Base-by-base conservation (phyloP, 176 grass and related monocot species). In the Oryza glaberrima region DNA sequence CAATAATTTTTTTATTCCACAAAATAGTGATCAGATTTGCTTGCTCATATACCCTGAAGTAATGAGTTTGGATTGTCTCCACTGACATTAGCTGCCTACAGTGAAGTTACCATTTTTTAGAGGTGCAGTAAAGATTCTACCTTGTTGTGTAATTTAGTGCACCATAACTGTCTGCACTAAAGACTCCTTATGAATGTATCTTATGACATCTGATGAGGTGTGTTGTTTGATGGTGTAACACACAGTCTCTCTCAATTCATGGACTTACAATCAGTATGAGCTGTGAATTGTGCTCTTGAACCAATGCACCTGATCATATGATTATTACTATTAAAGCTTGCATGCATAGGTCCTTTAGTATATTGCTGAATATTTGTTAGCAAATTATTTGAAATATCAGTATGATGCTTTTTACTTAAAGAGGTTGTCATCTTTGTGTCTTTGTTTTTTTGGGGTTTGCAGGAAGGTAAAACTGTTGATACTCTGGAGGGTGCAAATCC, bases 401-500 rank as follows among this genome's bases (percentile, higher is more conserved):
- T 45, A 67, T 68, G 32, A 63, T 67, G 28, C 58, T 83, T 66
- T 72, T 49, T 80, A 77, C 14, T 14, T 82, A 64, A 64, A 67
- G 41, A 70, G 9, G 12, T 67, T 40, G 25, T 47, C 61, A 47
- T 49, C 14, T 65, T 51, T 65, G 32, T 65, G 34, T 68, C 56
- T 17, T 15, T 38, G 36, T 38, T 7, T 69, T 74, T 17, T 88
- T 81, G 40, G 40, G 75, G 49, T 32, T 90, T 81, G 34, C 84
- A 99, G 96, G 96, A 94, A 76, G 91, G 93, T 64, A 92, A 92
- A 89, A 60, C 71, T 73, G 72, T 99, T 67, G 93, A 99, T 80
- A 96, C 83, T 72, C 88, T 99, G 71, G 91, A 96, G 78, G 96
- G 96, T 58, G 96, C 96, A 86, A 92, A 99, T 67, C 96, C 96